Percentiles rank a stretch among this genome's conserved stretches.
phyloP scores from a whole-genome alignment of 352 stramenopile species.

The Globisporangium lucens region DNA sequence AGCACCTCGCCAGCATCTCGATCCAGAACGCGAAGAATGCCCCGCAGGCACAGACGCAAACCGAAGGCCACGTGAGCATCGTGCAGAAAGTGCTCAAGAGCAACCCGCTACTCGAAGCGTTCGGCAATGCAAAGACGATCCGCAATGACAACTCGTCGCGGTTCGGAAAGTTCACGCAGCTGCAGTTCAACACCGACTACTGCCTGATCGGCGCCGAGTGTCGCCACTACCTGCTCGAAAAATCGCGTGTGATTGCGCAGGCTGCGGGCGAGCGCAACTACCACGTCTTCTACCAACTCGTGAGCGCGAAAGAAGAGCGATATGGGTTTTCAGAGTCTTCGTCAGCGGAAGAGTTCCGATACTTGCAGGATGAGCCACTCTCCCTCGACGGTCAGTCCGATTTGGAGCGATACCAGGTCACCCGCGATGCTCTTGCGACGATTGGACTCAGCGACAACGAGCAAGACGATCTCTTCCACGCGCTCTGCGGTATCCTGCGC shows the following conservation, averaged over 20 bases:
- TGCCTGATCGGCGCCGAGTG: constrained; percentile 87
- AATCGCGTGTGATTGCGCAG: constrained; percentile 93
- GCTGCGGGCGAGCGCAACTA: constrained; percentile 94
- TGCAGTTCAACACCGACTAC: constrained; percentile 89
- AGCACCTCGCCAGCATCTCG: constrained; percentile 89
- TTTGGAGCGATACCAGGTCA: constrained; percentile 77
- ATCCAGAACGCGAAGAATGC: constrained; percentile 52
- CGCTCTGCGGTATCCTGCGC: constrained; percentile 72
- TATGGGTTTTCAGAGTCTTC: constrained; percentile 50
- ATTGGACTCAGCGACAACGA: constrained; percentile 71
- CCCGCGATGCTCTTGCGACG: constrained; percentile 67
- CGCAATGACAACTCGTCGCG: constrained; percentile 95
- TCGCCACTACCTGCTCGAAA: constrained; percentile 96
- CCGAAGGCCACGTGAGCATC: constrained; percentile 71
- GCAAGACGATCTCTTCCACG: constrained; percentile 69
- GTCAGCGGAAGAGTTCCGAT: constrained; percentile 62
- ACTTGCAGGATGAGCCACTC: constrained; percentile 71
- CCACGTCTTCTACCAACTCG: constrained; percentile 98
- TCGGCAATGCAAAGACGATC: constrained; percentile 91
- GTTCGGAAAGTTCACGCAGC: constrained; percentile 94
- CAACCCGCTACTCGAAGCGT: constrained; percentile 89
- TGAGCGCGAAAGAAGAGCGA: constrained; percentile 53
- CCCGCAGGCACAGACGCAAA: constrained; percentile 60
- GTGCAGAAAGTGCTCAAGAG: constrained; percentile 89
- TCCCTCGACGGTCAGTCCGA: constrained; percentile 69